Percentiles rank a stretch among this genome's conserved stretches.
Conservation (phyloP, 345 rosid genomes). For the Citrus glauca region DNA sequence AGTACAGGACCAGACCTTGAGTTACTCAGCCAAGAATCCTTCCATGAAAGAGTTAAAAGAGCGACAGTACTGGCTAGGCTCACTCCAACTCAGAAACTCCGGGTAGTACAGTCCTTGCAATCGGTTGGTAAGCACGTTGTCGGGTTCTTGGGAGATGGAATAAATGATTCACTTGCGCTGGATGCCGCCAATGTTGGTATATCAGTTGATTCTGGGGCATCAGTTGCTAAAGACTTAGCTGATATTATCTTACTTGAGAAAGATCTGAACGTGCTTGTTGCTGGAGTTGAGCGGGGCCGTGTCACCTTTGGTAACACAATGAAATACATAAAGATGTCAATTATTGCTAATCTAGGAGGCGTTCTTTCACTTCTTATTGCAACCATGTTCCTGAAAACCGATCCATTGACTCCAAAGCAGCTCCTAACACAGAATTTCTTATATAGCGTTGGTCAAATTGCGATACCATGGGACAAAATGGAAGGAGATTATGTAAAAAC, state of each 20-base stretch:
- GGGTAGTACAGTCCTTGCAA: constrained; percentile 65
- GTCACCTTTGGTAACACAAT: constrained; percentile 63
- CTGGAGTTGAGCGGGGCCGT: constrained; percentile 66
- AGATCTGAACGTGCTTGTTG: constrained; percentile 63
- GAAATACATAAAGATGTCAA: constrained; percentile 70
- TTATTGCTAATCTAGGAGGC: constrained; percentile 60
- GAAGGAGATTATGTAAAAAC: constrained; percentile 53
- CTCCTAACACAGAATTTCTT: constrained; percentile 61
- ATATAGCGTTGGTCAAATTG: constrained; percentile 54
- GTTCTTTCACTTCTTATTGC: constrained; percentile 54
- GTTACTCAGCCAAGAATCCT: constrained; percentile 47
- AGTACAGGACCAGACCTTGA: constrained; percentile 75
- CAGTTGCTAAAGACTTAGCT: constrained; percentile 62
- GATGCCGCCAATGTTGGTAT: constrained; percentile 67
- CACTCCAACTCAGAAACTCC: constrained; percentile 61
- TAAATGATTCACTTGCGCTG: constrained; percentile 63
- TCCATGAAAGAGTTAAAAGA: constrained; percentile 54
- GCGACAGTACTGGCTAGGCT: constrained; percentile 66
- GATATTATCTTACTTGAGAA: constrained; percentile 71
- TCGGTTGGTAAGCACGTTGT: constrained; percentile 48
- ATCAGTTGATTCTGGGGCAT: constrained; percentile 67
- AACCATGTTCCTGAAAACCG: constrained; percentile 44
- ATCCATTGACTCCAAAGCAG: constrained; percentile 61
- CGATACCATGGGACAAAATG: constrained; percentile 73
- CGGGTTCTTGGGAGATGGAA: constrained; percentile 66